Evolutionary conservation across 106 monocot genomes (phyloP).

Genomic region (Dendrobium nobile): DNA sequence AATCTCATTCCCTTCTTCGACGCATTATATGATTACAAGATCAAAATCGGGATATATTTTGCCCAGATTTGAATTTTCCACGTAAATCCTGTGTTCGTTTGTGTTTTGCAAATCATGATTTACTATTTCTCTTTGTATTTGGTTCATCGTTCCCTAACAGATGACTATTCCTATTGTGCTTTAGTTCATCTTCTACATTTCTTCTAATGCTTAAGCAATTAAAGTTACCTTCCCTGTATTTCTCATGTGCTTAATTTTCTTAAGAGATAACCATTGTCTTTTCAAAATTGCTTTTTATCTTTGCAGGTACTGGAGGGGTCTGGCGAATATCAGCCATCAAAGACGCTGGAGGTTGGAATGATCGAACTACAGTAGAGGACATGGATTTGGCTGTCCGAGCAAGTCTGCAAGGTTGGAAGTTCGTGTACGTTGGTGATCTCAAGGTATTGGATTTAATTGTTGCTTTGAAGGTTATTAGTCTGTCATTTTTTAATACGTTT

Average conservation of each 20-base stretch:
- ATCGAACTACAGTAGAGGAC: slow-evolving; percentile 12
- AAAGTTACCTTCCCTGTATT: background rate
- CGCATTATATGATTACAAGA: too few species aligned
- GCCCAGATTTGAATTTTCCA: too few species aligned
- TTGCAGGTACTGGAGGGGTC: slow-evolving; percentile 8
- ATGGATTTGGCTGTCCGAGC: slow-evolving; percentile 9
- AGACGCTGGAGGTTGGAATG: slow-evolving; percentile 11
- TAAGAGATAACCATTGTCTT: background rate
- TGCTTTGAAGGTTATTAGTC: background rate
- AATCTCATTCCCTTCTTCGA: too few species aligned
- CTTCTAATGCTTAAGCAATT: background rate
- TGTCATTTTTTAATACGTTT: background rate
- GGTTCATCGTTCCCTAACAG: background rate
- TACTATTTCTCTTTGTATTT: too few species aligned
- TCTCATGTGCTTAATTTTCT: too few species aligned
- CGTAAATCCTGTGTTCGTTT: too few species aligned
- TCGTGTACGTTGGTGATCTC: slow-evolving; percentile 1
- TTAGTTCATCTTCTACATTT: background rate
- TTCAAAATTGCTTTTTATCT: background rate
- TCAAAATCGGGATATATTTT: too few species aligned
- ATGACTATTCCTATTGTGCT: too few species aligned
- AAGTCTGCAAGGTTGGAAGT: slow-evolving; percentile 13
- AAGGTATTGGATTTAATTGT: slow-evolving; percentile 10
- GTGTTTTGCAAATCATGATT: too few species aligned
- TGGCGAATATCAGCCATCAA: slow-evolving; percentile 11